Percentiles rank a stretch among this genome's conserved stretches.
Evolutionary conservation across 2,329 filamentous ascomycete species (phyloP).

Genomic region (Penicillium palitans): DNA sequence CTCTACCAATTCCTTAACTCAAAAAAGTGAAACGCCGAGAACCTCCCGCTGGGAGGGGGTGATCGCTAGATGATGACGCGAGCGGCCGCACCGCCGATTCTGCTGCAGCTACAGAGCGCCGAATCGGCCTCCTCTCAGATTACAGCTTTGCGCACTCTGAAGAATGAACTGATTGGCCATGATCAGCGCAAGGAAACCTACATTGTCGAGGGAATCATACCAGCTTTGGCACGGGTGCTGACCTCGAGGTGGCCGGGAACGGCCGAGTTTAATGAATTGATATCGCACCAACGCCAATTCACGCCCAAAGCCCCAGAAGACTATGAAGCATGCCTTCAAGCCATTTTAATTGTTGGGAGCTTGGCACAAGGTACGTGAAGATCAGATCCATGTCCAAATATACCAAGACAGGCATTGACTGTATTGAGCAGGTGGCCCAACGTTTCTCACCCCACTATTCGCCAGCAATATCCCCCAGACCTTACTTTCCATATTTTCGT

Average conservation of each 20-base stretch:
- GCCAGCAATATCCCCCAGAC: constrained; percentile 66
- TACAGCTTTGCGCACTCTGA: constrained; percentile 68
- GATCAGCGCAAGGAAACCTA: constrained; percentile 80
- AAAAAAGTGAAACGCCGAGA: constrained; percentile 4
- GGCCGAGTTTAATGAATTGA: constrained; percentile 31
- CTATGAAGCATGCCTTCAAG: constrained; percentile 70
- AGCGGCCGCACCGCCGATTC: constrained; percentile 54
- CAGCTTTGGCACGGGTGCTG: constrained; percentile 52
- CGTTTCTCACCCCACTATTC: constrained; percentile 74
- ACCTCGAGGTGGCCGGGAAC: constrained; percentile 47
- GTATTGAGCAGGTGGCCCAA: constrained; percentile 65
- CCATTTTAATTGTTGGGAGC: constrained; percentile 80
- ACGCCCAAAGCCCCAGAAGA: constrained; percentile 55
- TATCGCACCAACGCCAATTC: constrained; percentile 28
- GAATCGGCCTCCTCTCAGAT: constrained; percentile 45
- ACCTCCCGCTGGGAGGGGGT: constrained; percentile 32
- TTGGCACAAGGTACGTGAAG: constrained; percentile 70
- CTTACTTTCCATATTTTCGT: constrained; percentile 70
- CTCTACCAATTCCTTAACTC: neutral
- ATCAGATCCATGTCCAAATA: neutral
- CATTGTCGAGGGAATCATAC: constrained; percentile 66
- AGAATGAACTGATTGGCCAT: constrained; percentile 89
- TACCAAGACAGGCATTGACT: constrained; percentile 14
- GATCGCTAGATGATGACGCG: constrained; percentile 54
- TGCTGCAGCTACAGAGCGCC: constrained; percentile 59